These are phyloP conservation scores for Vachellia collinsii DNA, from an alignment of 306 rosid genomes.

Conservation along the genomic window DNA sequence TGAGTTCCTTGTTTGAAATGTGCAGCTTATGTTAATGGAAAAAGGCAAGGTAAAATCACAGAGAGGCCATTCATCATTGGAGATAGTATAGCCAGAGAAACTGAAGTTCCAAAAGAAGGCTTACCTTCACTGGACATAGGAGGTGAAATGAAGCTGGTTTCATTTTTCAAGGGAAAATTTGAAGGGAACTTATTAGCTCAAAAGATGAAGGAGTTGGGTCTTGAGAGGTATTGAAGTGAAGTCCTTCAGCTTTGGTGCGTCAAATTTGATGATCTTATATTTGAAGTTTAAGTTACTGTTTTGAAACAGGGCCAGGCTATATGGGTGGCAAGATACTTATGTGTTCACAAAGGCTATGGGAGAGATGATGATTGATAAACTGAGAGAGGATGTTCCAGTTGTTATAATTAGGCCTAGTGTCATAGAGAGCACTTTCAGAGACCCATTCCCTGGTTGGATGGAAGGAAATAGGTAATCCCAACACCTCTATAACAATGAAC, in stretches of 20 bases:
- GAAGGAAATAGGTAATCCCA: slow-evolving; percentile 83
- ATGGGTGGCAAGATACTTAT: slow-evolving; percentile 97
- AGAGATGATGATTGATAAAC: slow-evolving; percentile 82
- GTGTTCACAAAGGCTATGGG: slow-evolving; percentile 99
- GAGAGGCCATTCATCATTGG: slow-evolving; percentile 80
- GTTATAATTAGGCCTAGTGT: slow-evolving; percentile 90
- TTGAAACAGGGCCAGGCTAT: slow-evolving; percentile 64
- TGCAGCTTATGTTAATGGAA: slow-evolving; percentile 94
- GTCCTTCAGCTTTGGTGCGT: background rate
- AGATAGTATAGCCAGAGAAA: slow-evolving; percentile 73
- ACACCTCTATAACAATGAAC: background rate
- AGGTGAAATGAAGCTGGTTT: slow-evolving; percentile 68
- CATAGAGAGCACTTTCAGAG: slow-evolving; percentile 88
- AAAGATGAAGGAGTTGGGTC: slow-evolving; percentile 66
- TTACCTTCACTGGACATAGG: slow-evolving; percentile 66
- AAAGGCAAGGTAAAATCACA: slow-evolving; percentile 87
- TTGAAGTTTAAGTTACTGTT: slow-evolving; percentile 9
- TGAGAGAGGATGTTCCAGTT: slow-evolving; percentile 85
- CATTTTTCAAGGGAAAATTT: slow-evolving; percentile 45
- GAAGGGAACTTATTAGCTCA: slow-evolving; percentile 61
- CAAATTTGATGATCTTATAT: slow-evolving; percentile 32
- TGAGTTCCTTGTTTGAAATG: slow-evolving; percentile 21
- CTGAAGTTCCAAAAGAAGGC: slow-evolving; percentile 48
- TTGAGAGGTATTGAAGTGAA: slow-evolving; percentile 7
- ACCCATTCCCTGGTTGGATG: slow-evolving; percentile 99